Conservation (phyloP, 2,329 filamentous ascomycete species). For the Sclerotinia minor region DNA sequence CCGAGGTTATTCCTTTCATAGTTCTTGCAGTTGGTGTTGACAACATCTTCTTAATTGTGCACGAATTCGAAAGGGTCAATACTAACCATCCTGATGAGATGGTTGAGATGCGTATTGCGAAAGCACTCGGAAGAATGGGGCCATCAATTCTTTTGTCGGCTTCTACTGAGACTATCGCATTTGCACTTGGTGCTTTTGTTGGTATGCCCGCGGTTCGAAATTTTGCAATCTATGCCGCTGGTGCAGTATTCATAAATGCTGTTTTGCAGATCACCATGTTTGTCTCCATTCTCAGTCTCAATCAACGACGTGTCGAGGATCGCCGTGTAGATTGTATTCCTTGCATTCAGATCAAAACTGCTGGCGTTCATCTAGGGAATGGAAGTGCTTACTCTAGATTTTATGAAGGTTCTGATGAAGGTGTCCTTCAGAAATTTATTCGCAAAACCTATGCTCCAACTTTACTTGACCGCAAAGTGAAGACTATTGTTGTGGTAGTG, state of each 20-base stretch:
- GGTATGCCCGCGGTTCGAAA: conserved; percentile 98
- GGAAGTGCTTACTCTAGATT: conserved; percentile 48
- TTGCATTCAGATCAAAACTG: conserved; percentile 77
- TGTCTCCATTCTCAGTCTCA: conserved; percentile 84
- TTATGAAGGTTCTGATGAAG: conserved; percentile 71
- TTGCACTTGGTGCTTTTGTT: conserved; percentile 87
- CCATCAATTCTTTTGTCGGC: conserved; percentile 95
- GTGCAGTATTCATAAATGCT: conserved; percentile 95
- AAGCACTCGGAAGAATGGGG: conserved; percentile 91
- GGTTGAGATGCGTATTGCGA: conserved; percentile 81
- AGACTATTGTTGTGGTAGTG: conserved; percentile 71
- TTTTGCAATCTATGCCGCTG: conserved; percentile 94
- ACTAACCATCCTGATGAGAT: conserved; percentile 84
- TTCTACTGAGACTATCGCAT: conserved; percentile 90
- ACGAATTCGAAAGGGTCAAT: conserved; percentile 96
- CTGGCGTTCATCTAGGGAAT: conserved; percentile 64
- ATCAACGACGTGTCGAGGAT: conserved; percentile 87
- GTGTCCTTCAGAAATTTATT: conserved; percentile 80
- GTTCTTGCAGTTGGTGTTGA: conserved; percentile 96
- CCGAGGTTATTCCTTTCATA: conserved; percentile 96
- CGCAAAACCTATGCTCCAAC: conserved; percentile 83
- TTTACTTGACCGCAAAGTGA: conserved; percentile 77
- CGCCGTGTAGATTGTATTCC: conserved; percentile 90
- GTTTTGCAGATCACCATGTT: conserved; percentile 98
- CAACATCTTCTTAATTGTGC: conserved; percentile 98